Evolutionary conservation across 768 basidiomycete species (phyloP), one percentile per base, ranked within the genome.

Genomic region (Leucocoprinus sp.): DNA sequence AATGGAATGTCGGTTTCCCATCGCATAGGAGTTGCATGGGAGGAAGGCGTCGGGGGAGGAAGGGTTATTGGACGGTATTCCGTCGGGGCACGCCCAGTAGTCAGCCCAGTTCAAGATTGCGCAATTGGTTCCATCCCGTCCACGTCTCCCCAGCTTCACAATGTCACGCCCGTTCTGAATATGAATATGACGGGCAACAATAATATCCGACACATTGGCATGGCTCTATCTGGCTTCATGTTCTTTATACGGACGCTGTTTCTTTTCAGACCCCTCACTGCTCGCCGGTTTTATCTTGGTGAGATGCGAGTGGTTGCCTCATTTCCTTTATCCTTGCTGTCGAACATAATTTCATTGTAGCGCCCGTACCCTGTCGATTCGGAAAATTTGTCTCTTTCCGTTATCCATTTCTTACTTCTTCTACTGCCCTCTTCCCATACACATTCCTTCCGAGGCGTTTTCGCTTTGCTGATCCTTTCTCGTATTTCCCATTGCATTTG

Each of bases 201-300:
- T 17, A 24, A 24, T 42, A 48, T 37, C 46, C 46, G 38, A 42
- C 46, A 24, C 46, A 29, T 48, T 48, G 46, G 19, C 46, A 48
- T 41, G 46, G 17, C 40, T 45, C 26, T 48, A 34, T 42, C 39
- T 48, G 21, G 39, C 46, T 48, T 48, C 39, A 48, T 39, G 39
- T 48, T 48, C 27, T 63, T 64, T 63, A 64, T 72, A 83, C 81
- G 84, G 84, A 86, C 84, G 84, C 82, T 81, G 64, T 75, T 80
- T 76, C 62, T 68, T 71, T 82, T 77, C 78, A 80, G 38, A 60
- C 54, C 56, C 50, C 50, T 55, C 51, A 50, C 56, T 58, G 36
- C 42, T 37, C 49, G 49, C 43, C 35, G 38, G 35, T 37, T 19
- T 18, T 23, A 26, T 18, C 21, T n/a, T n/a, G 38, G 43, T 38